Evolutionary conservation across 306 rosid species (phyloP), one percentile per base, ranked within the genome.

Genomic region (Medicago ruthenica): DNA sequence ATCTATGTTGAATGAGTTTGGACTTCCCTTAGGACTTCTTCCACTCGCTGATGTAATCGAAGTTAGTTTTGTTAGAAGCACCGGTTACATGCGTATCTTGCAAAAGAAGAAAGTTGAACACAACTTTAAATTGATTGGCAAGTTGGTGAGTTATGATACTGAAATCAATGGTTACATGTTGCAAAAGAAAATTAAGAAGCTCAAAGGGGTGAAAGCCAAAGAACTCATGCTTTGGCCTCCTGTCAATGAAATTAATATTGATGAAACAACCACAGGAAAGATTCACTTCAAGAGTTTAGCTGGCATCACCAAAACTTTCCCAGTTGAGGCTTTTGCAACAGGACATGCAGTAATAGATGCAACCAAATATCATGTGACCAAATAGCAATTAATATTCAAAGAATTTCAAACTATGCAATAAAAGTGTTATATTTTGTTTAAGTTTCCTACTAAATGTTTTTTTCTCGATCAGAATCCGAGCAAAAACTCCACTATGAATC

Each of bases 171-270:
- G 97, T 93, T n/a, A n/a, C n/a, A n/a, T n/a, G 2, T 74, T 62
- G 5, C 85, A 91, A 83, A 84, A 86, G 51, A 86, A 70, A 76
- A 93, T 89, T 39, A 89, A 88, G 91, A 89, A 89, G 79, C 89
- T 91, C 17, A 88, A 91, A 74, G 97, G 98, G 17, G 93, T 93
- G 74, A 91, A 91, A 76, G 98, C 97, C 1, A 93, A 91, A n/a
- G 98, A 93, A 82, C 88, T 93, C 17, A 84, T 93, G 92, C 76
- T 93, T 0, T 93, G 98, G 98, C 97, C 98, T 0, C 98, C 98
- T 0, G 97, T 93, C 63, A 88, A 88, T 44, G 98, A 93, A 77
- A 91, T 93, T 50, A 71, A 45, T 4, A 84, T 81, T 8, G 90
- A 85, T 21, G 91, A 84, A 6, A 60, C 70, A 0, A 75, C 93